Evolutionary conservation across 106 monocot genomes (phyloP).

Genomic region (Amphibolis antarctica): DNA sequence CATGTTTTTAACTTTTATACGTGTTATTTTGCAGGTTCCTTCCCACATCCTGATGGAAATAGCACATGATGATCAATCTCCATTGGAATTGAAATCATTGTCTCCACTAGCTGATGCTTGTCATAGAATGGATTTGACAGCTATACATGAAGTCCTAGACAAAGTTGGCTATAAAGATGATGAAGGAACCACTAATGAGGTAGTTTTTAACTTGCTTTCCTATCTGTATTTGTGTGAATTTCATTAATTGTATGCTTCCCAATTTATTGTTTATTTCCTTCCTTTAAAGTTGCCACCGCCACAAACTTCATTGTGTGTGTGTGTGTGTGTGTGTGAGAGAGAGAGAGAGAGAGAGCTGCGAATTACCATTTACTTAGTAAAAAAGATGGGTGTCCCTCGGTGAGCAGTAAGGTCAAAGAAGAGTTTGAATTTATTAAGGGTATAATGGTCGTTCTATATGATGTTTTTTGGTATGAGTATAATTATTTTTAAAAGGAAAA

Average conservation of each 20-base stretch:
- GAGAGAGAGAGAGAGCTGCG: no score
- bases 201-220: slow-evolving; percentile 11
- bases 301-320: no score
- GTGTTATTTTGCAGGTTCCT: slow-evolving; percentile 39
- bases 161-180: slow-evolving; percentile 90
- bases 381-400: no score
- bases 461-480: no score
- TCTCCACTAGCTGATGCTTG: slow-evolving; percentile 95
- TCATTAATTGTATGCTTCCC: background rate
- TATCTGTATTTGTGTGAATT: background rate
- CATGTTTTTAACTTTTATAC: background rate
- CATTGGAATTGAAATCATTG: slow-evolving; percentile 50
- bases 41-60: slow-evolving; percentile 87
- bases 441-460: no score
- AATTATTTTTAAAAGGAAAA: no score
- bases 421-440: no score
- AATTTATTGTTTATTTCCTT: background rate
- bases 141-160: slow-evolving; percentile 84
- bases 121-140: slow-evolving; percentile 79
- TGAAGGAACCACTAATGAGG: slow-evolving; percentile 95
- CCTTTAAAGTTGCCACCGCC: no score
- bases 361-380: no score
- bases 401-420: no score
- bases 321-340: no score
- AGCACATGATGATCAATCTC: slow-evolving; percentile 46